phyloP scores from a whole-genome alignment of 805 yeast genomes.

The Maudiozyma saulgeensis region DNA sequence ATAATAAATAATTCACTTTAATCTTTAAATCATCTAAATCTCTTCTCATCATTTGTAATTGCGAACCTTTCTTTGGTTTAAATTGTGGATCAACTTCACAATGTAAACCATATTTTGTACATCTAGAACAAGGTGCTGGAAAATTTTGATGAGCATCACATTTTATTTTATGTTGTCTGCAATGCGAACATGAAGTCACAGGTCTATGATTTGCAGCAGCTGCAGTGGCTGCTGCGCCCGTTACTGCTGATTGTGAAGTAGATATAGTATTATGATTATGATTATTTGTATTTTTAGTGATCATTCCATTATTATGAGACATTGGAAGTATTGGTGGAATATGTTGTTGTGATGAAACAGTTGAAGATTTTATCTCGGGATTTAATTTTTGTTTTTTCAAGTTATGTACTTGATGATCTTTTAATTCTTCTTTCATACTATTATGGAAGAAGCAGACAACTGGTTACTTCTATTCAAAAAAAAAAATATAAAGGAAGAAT shows the following conservation, averaged over 20 bases:
- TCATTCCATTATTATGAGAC: not conserved
- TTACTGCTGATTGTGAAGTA: not conserved
- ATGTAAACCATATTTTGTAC: slow-evolving; percentile 65
- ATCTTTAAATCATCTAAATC: slow-evolving; percentile 76
- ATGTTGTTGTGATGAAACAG: not conserved
- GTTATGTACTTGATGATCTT: not conserved
- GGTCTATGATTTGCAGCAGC: slow-evolving; percentile 51
- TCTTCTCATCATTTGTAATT: slow-evolving; percentile 70
- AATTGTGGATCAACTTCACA: slow-evolving; percentile 90
- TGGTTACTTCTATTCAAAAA: no score
- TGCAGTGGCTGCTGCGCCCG: not conserved
- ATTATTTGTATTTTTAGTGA: not conserved
- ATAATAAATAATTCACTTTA: slow-evolving; percentile 55
- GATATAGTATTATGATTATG: not conserved
- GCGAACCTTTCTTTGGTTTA: slow-evolving; percentile 86
- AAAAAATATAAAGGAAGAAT: no score
- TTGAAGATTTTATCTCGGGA: not conserved
- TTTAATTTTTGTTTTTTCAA: not conserved
- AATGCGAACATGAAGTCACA: slow-evolving; percentile 86
- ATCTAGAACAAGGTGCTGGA: slow-evolving; percentile 75
- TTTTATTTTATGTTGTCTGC: slow-evolving; percentile 88
- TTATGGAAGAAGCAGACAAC: no score
- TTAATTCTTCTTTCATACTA: not conserved
- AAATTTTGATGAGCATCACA: slow-evolving; percentile 82
- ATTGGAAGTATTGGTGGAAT: not conserved